These are phyloP conservation scores for Coprinopsis strossmayeri DNA, from an alignment of 768 basidiomycete genomes.

Conservation along the genomic window DNA sequence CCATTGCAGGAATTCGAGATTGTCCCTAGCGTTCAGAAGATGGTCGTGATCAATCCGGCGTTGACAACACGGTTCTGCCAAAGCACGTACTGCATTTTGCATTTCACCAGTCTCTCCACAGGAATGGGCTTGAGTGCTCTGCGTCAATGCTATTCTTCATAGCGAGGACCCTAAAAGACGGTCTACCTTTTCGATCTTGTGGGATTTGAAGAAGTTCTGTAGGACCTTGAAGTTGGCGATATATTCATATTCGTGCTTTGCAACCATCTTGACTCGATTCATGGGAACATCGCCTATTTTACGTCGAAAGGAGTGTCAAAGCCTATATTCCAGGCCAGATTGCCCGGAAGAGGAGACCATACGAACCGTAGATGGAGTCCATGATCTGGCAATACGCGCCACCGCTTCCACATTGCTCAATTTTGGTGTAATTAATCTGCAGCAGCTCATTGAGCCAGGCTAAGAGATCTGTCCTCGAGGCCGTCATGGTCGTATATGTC, in stretches of 20 bases:
- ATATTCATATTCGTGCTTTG: slow-evolving; percentile 94
- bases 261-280: slow-evolving; percentile 90
- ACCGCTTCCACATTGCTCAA: slow-evolving; percentile 88
- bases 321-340: slow-evolving; percentile 11
- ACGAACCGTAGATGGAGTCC: slow-evolving; percentile 88
- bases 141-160: slow-evolving; percentile 1
- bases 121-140: slow-evolving; percentile 66
- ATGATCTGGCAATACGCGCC: slow-evolving; percentile 93
- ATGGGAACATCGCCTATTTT: slow-evolving; percentile 81
- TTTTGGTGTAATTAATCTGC: slow-evolving; percentile 84
- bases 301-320: slow-evolving; percentile 9
- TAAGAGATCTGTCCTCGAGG: slow-evolving; percentile 82
- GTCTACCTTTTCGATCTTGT: slow-evolving; percentile 89
- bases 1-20: slow-evolving; percentile 98
- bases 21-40: slow-evolving; percentile 55
- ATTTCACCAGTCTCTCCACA: slow-evolving; percentile 91
- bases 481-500: slow-evolving; percentile 35
- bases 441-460: slow-evolving; percentile 94
- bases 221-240: slow-evolving; percentile 93
- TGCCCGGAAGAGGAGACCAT: neutral
- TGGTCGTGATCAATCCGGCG: neutral
- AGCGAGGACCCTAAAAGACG: neutral
- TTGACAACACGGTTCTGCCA: neutral
- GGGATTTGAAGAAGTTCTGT: slow-evolving; percentile 85
- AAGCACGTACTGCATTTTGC: slow-evolving; percentile 92